A percentile compares a stretch with the other conserved stretches of the same genome.
phyloP scores from a whole-genome alignment of 345 rosid species.

The Nasturtium officinale region DNA sequence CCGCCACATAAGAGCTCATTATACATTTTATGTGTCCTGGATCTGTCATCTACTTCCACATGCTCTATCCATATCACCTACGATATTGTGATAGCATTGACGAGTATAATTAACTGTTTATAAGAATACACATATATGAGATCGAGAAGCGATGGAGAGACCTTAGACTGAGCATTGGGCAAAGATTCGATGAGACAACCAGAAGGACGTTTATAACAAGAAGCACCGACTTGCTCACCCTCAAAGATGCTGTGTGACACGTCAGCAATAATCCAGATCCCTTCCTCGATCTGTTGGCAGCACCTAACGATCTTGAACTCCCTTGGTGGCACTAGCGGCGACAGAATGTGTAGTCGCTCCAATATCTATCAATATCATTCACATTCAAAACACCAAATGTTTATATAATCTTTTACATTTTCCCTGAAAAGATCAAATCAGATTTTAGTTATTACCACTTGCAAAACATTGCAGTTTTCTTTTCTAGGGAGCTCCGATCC shows the following conservation, averaged over 20 bases:
- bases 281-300: slow-evolving; percentile 55
- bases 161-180: slow-evolving; percentile 60
- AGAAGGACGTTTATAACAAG: slow-evolving; percentile 75
- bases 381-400: not conserved
- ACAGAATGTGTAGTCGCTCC: slow-evolving; percentile 63
- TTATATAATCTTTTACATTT: not conserved
- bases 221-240: not conserved
- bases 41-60: slow-evolving; percentile 66
- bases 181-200: slow-evolving; percentile 70
- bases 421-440: not conserved
- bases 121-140: not conserved
- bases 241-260: slow-evolving; percentile 48
- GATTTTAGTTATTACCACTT: slow-evolving; percentile 52
- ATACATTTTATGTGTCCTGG: slow-evolving; percentile 56
- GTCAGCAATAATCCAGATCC: slow-evolving; percentile 68
- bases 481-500: slow-evolving; percentile 39
- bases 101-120: not conserved
- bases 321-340: slow-evolving; percentile 71
- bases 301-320: slow-evolving; percentile 64
- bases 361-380: slow-evolving; percentile 51
- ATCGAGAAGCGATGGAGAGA: slow-evolving; percentile 10
- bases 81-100: not conserved
- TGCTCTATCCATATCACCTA: slow-evolving; percentile 88
- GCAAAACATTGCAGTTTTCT: slow-evolving; percentile 49
- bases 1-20: slow-evolving; percentile 48